Evolutionary conservation across 1,284 basidiomycete genomes (phyloP), one percentile per base, ranked within the genome.

Genomic region (Malassezia pachydermatis): DNA sequence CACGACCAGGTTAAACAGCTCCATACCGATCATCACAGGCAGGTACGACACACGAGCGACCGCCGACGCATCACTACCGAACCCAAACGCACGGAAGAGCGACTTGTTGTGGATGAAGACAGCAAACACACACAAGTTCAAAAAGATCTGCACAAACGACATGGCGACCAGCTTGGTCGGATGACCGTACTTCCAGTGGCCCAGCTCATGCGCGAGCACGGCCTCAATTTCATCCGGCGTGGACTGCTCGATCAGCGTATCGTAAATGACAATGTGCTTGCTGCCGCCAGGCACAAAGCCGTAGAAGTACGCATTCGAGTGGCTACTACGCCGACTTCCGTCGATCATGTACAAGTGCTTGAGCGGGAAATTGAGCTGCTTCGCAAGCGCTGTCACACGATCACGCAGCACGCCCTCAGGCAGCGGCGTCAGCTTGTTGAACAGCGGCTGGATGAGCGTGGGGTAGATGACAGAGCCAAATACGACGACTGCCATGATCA

Each of bases 261-360:
- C 92, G 70, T 88, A 98, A 62, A 98, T 84, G 69, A 96, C 49
- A 62, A 98, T 70, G 57, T 69, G 64, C 57, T 70, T 69, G 55
- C 61, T 61, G 39, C 62, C 64, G 38, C 66, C 62, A 0, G 68
- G 68, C 7, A 70, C 51, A 17, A 69, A 57, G 27, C 68, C 70
- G 35, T 60, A 63, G 30, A 74, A 75, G 68, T 65, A 76, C 38
- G 90, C 89, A 60, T 95, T 96, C 57, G 84, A 86, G 74, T 96
- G 92, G 2, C 85, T 84, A 70, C 84, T 88, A 45, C 92, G 81
- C 76, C 92, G 94, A 48, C 85, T 88, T 23, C 94, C 92, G 67
- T 98, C 92, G 63, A 96, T 95, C 69, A 95, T 88, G 73, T 94
- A 96, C 52, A 98, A 74, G 71, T 94, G 84, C 72, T 84, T 92